Base-by-base conservation (phyloP, 306 rosid species). In the Inga oerstediana region DNA sequence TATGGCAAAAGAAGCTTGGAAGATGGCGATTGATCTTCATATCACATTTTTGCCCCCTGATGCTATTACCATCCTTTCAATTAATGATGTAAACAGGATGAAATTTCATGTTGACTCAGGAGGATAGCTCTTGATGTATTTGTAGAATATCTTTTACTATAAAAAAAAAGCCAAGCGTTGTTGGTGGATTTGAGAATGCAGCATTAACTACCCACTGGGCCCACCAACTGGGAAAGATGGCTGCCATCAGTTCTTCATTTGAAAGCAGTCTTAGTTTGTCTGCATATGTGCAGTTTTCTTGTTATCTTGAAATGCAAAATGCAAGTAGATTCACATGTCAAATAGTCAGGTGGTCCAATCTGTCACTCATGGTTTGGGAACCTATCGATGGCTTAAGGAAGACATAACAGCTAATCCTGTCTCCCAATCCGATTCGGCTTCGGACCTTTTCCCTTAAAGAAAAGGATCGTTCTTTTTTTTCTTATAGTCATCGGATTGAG, bases 181-280 rank as follows among this genome's bases (percentile, higher is more conserved):
- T 96, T 85, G 99, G 97, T 71, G 98, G 99, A 79, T 96, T 96
- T 87, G 99, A 89, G 91, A 92, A 89, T 84, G 91, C 98, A 22
- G 92, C 91, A 77, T 76, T 89, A 72, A 80, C 93, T 81, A 96
- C 98, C 34, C 89, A 79, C 62, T 96, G 99, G 99, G 98, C 99
- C 4, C 94, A 96, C 70, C 92, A 86, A 83, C 90, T 82, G 62
- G 94, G 89, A 77, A 96, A 96, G 92, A 88, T 91, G 90, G 97
- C 96, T 81, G 97, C 93, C 82, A 80, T 96, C 78, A 93, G 99
- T 85, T 90, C 98, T 84, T 86, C 96, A 56, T 93, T 90, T 89
- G 99, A 96, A 90, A 96, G 97, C 91, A 92, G 99, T 84, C 76
- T 96, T 39, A 92, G 97, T 84, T 89, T 93, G 79, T 91, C 99